Conservation (phyloP, 208 protist genomes). For the Strigomonas oncopelti region DNA sequence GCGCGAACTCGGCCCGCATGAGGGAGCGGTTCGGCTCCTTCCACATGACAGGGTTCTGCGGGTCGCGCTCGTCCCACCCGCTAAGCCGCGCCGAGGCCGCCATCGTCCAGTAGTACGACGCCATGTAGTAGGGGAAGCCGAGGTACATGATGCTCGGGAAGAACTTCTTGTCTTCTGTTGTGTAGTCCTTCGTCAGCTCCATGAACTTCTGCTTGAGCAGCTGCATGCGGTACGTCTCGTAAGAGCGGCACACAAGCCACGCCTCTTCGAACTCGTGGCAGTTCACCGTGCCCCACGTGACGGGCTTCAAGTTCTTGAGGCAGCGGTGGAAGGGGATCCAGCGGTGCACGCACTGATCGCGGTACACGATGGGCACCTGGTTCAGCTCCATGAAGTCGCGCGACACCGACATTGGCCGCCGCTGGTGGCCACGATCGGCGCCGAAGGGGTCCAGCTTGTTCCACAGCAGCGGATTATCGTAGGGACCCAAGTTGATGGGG, state of each 20-base stretch:
- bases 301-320: constrained; percentile 80
- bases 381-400: constrained; percentile 88
- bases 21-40: constrained; percentile 84
- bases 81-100: constrained; percentile 81
- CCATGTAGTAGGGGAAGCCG: constrained; percentile 75
- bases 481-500: constrained; percentile 85
- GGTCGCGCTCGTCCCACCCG: constrained; percentile 87
- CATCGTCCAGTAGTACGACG: constrained; percentile 81
- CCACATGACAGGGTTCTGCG: constrained; percentile 85
- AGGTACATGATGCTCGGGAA: constrained; percentile 84
- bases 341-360: constrained; percentile 88
- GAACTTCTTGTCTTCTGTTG: constrained; percentile 86
- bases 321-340: constrained; percentile 83
- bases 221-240: constrained; percentile 85
- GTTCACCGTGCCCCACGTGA: constrained; percentile 82
- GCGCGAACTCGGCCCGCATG: constrained; percentile 86
- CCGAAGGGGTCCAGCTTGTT: constrained; percentile 89
- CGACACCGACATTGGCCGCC: constrained; percentile 84
- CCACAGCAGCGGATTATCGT: constrained; percentile 89
- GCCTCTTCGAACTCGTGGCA: constrained; percentile 89
- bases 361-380: constrained; percentile 79
- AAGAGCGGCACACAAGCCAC: constrained; percentile 85
- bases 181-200: constrained; percentile 89
- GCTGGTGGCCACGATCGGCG: constrained; percentile 87
- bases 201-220: constrained; percentile 89